A percentile compares a stretch with the other conserved stretches of the same genome.
These are phyloP conservation scores for Wolfiporia cocos DNA, from an alignment of 1,284 basidiomycete species.

Conservation along the genomic window DNA sequence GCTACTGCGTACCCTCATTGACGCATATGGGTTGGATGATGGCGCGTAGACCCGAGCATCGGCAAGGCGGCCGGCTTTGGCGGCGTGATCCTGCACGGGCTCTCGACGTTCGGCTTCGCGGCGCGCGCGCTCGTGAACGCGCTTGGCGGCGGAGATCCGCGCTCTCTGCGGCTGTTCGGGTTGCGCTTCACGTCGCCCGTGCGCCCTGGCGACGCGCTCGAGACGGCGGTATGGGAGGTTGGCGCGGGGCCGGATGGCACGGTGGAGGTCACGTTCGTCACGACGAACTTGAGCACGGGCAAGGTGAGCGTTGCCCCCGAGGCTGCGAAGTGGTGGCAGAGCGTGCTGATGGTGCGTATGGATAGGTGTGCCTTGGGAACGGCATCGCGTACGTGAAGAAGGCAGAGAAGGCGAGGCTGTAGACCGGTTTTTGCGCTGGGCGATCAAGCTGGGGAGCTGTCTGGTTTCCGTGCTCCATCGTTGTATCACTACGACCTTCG, in stretches of 20 bases:
- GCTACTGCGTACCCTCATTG: background rate
- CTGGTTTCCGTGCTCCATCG: too few species aligned
- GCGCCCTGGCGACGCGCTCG: slow-evolving; percentile 71
- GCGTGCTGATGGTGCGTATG: slow-evolving; percentile 1
- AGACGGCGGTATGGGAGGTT: slow-evolving; percentile 76
- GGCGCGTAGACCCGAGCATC: slow-evolving; percentile 53
- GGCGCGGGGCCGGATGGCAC: slow-evolving; percentile 61
- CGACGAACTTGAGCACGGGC: slow-evolving; percentile 60
- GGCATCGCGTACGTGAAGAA: slow-evolving; percentile 59
- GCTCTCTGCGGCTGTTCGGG: slow-evolving; percentile 58
- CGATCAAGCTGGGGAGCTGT: too few species aligned
- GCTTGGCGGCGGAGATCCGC: slow-evolving; percentile 53
- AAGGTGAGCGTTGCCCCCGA: slow-evolving; percentile 40
- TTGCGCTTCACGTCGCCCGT: slow-evolving; percentile 78
- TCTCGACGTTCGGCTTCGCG: slow-evolving; percentile 72
- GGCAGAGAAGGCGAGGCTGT: slow-evolving; percentile 47
- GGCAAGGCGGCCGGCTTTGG: slow-evolving; percentile 72
- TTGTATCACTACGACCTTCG: too few species aligned
- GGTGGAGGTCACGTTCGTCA: slow-evolving; percentile 66
- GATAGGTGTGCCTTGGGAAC: slow-evolving; percentile 46
- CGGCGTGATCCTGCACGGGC: slow-evolving; percentile 79
- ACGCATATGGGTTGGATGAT: background rate
- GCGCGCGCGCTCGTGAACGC: slow-evolving; percentile 66
- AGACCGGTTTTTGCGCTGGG: too few species aligned
- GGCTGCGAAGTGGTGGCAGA: background rate